These are phyloP conservation scores for Chaetothyriales sp. DNA, from an alignment of 2,329 filamentous ascomycete species.

Conservation along the genomic window DNA sequence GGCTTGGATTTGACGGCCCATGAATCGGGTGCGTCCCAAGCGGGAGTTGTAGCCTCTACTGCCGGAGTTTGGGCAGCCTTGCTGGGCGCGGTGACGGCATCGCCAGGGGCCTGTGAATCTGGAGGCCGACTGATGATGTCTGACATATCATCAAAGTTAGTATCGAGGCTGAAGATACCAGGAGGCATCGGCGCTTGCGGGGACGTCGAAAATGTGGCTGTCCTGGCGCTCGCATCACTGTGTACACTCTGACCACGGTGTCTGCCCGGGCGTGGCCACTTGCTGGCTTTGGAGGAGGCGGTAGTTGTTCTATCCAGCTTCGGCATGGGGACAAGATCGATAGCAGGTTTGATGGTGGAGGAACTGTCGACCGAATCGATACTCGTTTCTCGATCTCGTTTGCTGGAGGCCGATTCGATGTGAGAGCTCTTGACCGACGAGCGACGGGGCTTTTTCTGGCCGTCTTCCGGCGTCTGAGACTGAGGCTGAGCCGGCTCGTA, in stretches of 20 bases:
- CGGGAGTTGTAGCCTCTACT: conserved; percentile 35
- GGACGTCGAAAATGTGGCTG: conserved; percentile 28
- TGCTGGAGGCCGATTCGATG: conserved; percentile 7
- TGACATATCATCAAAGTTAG: conserved; percentile 78
- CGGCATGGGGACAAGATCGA: conserved; percentile 12
- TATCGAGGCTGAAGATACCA: conserved; percentile 66
- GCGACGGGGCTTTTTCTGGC: conserved; percentile 8
- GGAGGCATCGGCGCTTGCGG: conserved; percentile 30
- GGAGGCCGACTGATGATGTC: conserved; percentile 66
- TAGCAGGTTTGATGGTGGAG: conserved; percentile 19
- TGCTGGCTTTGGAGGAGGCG: conserved; percentile 12
- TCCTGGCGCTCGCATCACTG: conserved; percentile 39
- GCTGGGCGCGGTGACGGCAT: conserved; percentile 24
- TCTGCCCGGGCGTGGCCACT: conserved; percentile 11
- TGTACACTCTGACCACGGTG: conserved; percentile 18
- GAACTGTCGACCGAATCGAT: conserved; percentile 21
- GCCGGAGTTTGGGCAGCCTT: conserved; percentile 21
- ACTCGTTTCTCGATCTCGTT: conserved; percentile 21
- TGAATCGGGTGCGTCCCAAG: conserved; percentile 90
- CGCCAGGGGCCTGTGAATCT: conserved; percentile 50
- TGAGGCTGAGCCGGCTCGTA: conserved; percentile 11
- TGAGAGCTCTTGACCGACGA: conserved; percentile 8
- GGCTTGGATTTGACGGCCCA: conserved; percentile 69
- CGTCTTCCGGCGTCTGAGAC: conserved; percentile 10
- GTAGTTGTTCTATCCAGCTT: conserved; percentile 17